A percentile compares a stretch with the other conserved stretches of the same genome.
Evolutionary conservation across 352 stramenopile species (phyloP).

Genomic region (Phytophthora tubulina): DNA sequence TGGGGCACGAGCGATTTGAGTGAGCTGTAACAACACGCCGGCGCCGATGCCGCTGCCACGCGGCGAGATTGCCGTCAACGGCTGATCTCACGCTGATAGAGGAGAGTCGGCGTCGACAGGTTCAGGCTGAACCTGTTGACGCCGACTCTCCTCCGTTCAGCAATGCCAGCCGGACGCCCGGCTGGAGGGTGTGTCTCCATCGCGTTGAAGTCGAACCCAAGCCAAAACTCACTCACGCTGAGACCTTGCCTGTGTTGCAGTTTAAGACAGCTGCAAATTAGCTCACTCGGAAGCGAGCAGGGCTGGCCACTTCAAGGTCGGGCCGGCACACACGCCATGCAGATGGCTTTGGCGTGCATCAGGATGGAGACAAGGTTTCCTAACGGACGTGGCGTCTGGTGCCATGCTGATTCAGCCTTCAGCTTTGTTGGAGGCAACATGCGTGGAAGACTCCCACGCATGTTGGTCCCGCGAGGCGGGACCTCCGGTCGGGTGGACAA

Average conservation of each 20-base stretch:
- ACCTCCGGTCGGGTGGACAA: no score
- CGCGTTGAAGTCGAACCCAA: neutral
- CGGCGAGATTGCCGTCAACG: slow-evolving; percentile 17
- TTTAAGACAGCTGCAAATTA: slow-evolving; percentile 6
- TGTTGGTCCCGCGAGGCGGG: no score
- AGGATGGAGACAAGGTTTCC: no score
- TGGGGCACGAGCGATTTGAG: slow-evolving; percentile 6
- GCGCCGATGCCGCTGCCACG: neutral
- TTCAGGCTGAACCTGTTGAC: slow-evolving; percentile 22
- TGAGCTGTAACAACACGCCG: slow-evolving; percentile 15
- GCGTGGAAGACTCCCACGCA: no score
- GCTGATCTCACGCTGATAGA: slow-evolving; percentile 14
- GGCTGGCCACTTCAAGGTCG: slow-evolving; percentile 2
- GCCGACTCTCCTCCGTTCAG: slow-evolving; percentile 11
- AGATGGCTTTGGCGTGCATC: neutral
- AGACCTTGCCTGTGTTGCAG: neutral
- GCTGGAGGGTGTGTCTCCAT: slow-evolving; percentile 17
- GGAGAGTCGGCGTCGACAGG: slow-evolving; percentile 24
- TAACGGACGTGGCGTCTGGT: no score
- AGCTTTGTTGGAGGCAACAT: no score
- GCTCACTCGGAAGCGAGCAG: neutral
- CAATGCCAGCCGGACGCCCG: slow-evolving; percentile 8
- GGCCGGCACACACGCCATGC: neutral
- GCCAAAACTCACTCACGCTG: neutral
- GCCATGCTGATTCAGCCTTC: no score